Base-by-base conservation (phyloP, 352 stramenopile species). In the Blastocystis sp. region DNA sequence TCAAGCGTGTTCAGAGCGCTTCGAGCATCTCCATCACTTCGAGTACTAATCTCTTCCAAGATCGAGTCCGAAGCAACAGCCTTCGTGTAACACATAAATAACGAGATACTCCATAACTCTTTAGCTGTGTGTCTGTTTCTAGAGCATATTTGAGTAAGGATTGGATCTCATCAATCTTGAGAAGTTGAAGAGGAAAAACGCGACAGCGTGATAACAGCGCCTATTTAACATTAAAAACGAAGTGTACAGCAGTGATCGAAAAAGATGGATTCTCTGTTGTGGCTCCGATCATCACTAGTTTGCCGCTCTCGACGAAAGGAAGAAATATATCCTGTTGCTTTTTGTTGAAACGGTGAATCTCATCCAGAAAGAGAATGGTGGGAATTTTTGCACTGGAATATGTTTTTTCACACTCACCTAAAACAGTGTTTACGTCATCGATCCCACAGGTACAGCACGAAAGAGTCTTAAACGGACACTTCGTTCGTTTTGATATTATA, bases 241-340 rank as follows among this genome's bases (percentile, higher is more conserved):
- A 62, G 7, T n/a, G 37, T 50, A 85, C 73, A n/a, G 73, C 18
- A 90, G 95, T 96, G 68, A 96, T 93, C 81, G 95, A 93, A 68
- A 96, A 96, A 65, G 93, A 96, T 34, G 94, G 93, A 73, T 96
- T 96, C 87, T 96, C 94, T 0, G 94, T 96, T 47, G 94, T 96
- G 24, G 94, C 94, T 11, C 94, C 94, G 87, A 96, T 95, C 39
- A 96, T 68, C 24, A 94, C 95, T 87, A 96, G 94, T 9, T 92
- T 95, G 0, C 94, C 94, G 41, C 94, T 93, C 90, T 96, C 93
- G 11, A 96, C 93, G 0, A 90, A 89, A 9, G 93, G 93, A 18
- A 96, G 91, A 59, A 96, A 95, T 54, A 95, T 93, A 90, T 95
- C 93, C 91, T 96, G 94, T 50, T 95, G 93, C 75, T 93, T 94